These are phyloP conservation scores for Lycium ferocissimum DNA, from an alignment of 257 asterid species.

Conservation along the genomic window DNA sequence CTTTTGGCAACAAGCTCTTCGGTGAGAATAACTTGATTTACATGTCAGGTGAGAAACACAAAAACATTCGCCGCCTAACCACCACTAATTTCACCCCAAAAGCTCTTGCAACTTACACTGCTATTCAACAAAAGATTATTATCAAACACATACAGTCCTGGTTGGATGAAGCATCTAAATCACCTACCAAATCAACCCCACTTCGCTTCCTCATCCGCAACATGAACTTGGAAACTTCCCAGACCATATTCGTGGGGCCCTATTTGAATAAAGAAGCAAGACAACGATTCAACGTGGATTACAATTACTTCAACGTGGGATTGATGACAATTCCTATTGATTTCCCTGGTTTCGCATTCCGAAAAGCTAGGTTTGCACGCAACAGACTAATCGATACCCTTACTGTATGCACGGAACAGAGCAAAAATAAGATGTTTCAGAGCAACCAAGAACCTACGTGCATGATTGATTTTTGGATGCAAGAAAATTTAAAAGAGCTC, in stretches of 20 bases:
- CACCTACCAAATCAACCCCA: constrained; percentile 43
- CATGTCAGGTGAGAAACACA: constrained; percentile 84
- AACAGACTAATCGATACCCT: constrained; percentile 63
- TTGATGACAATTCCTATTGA: constrained; percentile 80
- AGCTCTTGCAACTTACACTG: constrained; percentile 71
- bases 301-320: constrained; percentile 79
- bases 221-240: constrained; percentile 86
- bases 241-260: constrained; percentile 82
- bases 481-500: constrained; percentile 50
- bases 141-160: constrained; percentile 63
- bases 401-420: constrained; percentile 58
- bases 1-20: constrained; percentile 83
- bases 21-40: constrained; percentile 80
- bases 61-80: constrained; percentile 70
- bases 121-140: constrained; percentile 67
- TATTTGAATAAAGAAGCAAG: constrained; percentile 59
- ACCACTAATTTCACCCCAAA: constrained; percentile 86
- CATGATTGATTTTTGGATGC: constrained; percentile 84
- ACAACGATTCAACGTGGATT: constrained; percentile 59
- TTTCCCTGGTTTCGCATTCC: constrained; percentile 82
- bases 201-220: constrained; percentile 75
- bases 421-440: constrained; percentile 58
- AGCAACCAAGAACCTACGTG: constrained; percentile 64
- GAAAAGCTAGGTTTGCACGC: constrained; percentile 74
- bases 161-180: constrained; percentile 36